Conservation (phyloP, 129 eudicot species). For the Silybum marianum region DNA sequence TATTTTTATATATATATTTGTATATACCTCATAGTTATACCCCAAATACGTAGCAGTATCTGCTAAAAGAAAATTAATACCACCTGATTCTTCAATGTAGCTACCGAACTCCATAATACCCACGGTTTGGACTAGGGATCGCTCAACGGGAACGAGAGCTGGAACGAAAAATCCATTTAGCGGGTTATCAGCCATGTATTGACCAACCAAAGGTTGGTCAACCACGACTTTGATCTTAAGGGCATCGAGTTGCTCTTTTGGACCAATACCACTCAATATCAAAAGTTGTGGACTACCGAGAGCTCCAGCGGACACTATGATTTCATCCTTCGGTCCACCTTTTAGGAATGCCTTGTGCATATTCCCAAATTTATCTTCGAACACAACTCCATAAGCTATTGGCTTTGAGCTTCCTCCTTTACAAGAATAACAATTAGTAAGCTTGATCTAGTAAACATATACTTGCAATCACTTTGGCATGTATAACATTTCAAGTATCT, state of each 20-base stretch:
- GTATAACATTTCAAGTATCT: neutral
- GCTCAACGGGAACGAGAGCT: conserved; percentile 38
- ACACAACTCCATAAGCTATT: conserved; percentile 61
- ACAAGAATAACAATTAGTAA: neutral
- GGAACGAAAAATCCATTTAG: conserved; percentile 58
- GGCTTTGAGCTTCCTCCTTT: conserved; percentile 57
- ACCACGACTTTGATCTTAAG: conserved; percentile 51
- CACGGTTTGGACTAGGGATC: conserved; percentile 47
- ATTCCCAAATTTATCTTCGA: conserved; percentile 63
- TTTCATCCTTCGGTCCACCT: conserved; percentile 44
- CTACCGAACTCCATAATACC: conserved; percentile 61
- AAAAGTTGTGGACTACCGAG: conserved; percentile 81
- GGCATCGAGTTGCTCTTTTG: conserved; percentile 53
- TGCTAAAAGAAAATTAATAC: conserved; percentile 32
- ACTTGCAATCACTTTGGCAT: neutral
- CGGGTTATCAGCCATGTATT: conserved; percentile 75
- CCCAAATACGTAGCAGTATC: neutral
- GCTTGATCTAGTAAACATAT: neutral
- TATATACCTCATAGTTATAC: conserved; percentile 47
- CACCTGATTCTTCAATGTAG: conserved; percentile 62
- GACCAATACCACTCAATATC: conserved; percentile 77
- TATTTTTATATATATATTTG: no score
- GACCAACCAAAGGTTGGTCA: conserved; percentile 59
- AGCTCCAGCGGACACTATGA: conserved; percentile 66
- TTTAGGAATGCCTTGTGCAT: conserved; percentile 52